Conservation (phyloP, 2,329 filamentous ascomycete genomes). For the Ceratocystis cubensis region DNA sequence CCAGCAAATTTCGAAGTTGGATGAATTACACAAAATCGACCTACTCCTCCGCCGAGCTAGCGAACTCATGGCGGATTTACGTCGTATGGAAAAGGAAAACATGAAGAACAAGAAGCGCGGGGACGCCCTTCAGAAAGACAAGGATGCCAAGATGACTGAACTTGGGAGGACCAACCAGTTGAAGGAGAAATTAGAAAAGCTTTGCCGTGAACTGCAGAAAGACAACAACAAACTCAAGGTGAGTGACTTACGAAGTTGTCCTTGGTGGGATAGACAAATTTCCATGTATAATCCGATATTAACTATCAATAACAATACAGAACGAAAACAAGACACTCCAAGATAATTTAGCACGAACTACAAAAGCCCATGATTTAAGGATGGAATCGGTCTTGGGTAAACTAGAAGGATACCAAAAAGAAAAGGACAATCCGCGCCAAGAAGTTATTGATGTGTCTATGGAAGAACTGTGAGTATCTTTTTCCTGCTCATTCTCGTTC, state of each 20-base stretch:
- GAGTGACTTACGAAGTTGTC: slow-evolving; percentile 23
- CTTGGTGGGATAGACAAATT: neutral
- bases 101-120: slow-evolving; percentile 91
- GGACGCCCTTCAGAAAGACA: slow-evolving; percentile 91
- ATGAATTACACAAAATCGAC: slow-evolving; percentile 82
- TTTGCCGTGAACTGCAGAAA: slow-evolving; percentile 84
- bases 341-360: slow-evolving; percentile 71
- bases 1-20: slow-evolving; percentile 81
- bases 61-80: slow-evolving; percentile 87
- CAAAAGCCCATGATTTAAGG: slow-evolving; percentile 72
- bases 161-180: slow-evolving; percentile 79
- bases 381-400: slow-evolving; percentile 69
- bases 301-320: slow-evolving; percentile 31
- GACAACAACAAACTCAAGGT: slow-evolving; percentile 99
- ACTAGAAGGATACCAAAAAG: slow-evolving; percentile 76
- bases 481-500: neutral
- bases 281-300: neutral
- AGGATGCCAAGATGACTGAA: slow-evolving; percentile 78
- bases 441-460: slow-evolving; percentile 74
- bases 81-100: slow-evolving; percentile 85
- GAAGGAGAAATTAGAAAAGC: slow-evolving; percentile 93
- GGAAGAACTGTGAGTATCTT: slow-evolving; percentile 65
- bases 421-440: slow-evolving; percentile 70
- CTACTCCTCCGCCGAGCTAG: slow-evolving; percentile 81
- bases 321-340: slow-evolving; percentile 89